These are phyloP conservation scores for Trichoderma cornu-damae DNA, from an alignment of 2,329 filamentous ascomycete species.

Conservation along the genomic window DNA sequence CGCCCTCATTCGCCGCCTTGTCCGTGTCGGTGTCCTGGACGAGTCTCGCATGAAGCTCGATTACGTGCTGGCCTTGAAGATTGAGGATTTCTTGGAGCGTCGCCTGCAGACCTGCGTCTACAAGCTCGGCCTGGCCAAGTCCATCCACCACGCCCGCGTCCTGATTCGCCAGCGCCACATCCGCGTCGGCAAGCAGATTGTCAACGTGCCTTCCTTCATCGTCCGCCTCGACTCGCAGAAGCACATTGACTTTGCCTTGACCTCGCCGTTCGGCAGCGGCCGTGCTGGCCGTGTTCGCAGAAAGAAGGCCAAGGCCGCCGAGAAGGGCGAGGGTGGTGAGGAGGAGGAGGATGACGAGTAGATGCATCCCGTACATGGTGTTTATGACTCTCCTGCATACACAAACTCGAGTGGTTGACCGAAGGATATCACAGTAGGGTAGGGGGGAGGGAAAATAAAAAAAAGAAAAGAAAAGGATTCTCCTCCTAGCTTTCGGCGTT, in stretches of 20 bases:
- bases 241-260: conserved; percentile 99
- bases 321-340: conserved; percentile 73
- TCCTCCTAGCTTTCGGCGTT: conserved; percentile 50
- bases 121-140: conserved; percentile 99
- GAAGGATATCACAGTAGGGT: conserved; percentile 36
- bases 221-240: conserved; percentile 99
- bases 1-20: conserved; percentile 99
- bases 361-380: conserved; percentile 35
- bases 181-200: conserved; percentile 99
- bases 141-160: conserved; percentile 99
- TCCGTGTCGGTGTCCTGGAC: conserved; percentile 98
- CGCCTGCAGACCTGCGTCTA: conserved; percentile 99
- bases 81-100: conserved; percentile 99
- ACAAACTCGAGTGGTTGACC: conserved; percentile 28
- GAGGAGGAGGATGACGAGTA: conserved; percentile 82
- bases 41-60: conserved; percentile 99
- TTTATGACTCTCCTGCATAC: conserved; percentile 29
- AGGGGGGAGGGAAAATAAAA: no score
- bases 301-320: conserved; percentile 98
- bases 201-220: conserved; percentile 99
- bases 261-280: conserved; percentile 95
- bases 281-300: conserved; percentile 95
- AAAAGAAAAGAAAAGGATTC: conserved; percentile 34
- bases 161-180: conserved; percentile 99
- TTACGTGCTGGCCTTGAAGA: conserved; percentile 99